These are phyloP conservation scores for Endoconidiophora polonica DNA, from an alignment of 2,329 filamentous ascomycete genomes.

Conservation along the genomic window DNA sequence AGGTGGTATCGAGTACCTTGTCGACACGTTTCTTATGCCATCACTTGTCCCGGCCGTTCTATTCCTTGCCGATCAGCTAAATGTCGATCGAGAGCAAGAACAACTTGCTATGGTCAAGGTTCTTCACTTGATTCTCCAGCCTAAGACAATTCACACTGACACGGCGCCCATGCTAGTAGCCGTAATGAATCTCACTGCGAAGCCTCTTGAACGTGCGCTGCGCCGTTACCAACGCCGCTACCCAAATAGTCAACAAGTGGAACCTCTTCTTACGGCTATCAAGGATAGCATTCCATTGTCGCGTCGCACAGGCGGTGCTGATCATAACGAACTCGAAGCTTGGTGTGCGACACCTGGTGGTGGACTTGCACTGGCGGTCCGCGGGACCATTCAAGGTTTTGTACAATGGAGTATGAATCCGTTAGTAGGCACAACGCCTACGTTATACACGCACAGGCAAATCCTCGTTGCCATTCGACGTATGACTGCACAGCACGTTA, in stretches of 20 bases:
- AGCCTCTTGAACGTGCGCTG: conserved; percentile 49
- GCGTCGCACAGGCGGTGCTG: conserved; percentile 43
- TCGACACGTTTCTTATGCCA: conserved; percentile 67
- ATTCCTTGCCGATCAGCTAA: conserved; percentile 55
- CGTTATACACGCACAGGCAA: conserved; percentile 57
- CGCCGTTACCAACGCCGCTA: conserved; percentile 49
- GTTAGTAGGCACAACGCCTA: conserved; percentile 35
- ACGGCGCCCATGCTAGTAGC: conserved; percentile 53
- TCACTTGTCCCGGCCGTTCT: conserved; percentile 57
- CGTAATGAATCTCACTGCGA: conserved; percentile 55
- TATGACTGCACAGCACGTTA: conserved; percentile 25
- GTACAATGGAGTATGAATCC: conserved; percentile 50
- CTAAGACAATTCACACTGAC: conserved; percentile 53
- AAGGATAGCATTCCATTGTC: conserved; percentile 40
- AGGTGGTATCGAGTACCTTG: conserved; percentile 59
- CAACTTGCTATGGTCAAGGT: conserved; percentile 55
- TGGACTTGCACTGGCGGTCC: conserved; percentile 40
- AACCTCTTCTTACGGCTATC: conserved; percentile 50
- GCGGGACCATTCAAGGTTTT: conserved; percentile 44
- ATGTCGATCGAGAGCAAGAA: conserved; percentile 45
- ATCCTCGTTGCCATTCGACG: conserved; percentile 34
- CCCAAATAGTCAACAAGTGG: conserved; percentile 51
- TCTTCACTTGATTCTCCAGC: conserved; percentile 54
- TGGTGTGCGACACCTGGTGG: conserved; percentile 43
- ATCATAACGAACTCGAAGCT: conserved; percentile 49